Conservation (phyloP, 768 basidiomycete species). For the Suillus cothurnatus region DNA sequence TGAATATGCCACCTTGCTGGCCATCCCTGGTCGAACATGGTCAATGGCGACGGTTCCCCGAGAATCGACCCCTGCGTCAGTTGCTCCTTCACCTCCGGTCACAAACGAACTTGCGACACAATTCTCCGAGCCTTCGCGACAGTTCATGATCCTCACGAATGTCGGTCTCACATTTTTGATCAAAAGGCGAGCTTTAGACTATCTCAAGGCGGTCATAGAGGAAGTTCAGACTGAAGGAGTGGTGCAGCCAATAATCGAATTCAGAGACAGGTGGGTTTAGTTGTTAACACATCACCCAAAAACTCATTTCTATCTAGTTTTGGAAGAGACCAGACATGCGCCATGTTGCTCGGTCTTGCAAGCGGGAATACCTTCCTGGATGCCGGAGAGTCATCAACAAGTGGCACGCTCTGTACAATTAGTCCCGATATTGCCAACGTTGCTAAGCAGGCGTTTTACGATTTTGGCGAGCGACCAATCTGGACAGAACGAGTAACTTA, state of each 20-base stretch:
- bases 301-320: slow-evolving; percentile 53
- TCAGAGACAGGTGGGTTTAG: slow-evolving; percentile 68
- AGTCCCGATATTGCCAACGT: slow-evolving; percentile 65
- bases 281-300: background rate
- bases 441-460: slow-evolving; percentile 86
- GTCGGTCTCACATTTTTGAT: slow-evolving; percentile 79
- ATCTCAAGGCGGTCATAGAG: slow-evolving; percentile 80
- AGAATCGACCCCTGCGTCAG: slow-evolving; percentile 34
- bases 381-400: slow-evolving; percentile 46
- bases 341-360: slow-evolving; percentile 87
- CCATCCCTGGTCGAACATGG: slow-evolving; percentile 84
- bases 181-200: slow-evolving; percentile 85
- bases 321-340: slow-evolving; percentile 89
- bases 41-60: slow-evolving; percentile 66
- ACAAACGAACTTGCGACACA: slow-evolving; percentile 85
- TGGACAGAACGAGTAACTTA: slow-evolving; percentile 81
- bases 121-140: slow-evolving; percentile 69
- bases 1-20: slow-evolving; percentile 77
- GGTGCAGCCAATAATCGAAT: slow-evolving; percentile 78
- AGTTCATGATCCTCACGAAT: slow-evolving; percentile 89
- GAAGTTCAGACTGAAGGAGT: slow-evolving; percentile 76
- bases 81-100: slow-evolving; percentile 50
- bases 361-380: slow-evolving; percentile 83
- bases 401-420: slow-evolving; percentile 50
- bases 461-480: slow-evolving; percentile 81